phyloP scores from a whole-genome alignment of 345 rosid species.

The Capsella bursapastoris region DNA sequence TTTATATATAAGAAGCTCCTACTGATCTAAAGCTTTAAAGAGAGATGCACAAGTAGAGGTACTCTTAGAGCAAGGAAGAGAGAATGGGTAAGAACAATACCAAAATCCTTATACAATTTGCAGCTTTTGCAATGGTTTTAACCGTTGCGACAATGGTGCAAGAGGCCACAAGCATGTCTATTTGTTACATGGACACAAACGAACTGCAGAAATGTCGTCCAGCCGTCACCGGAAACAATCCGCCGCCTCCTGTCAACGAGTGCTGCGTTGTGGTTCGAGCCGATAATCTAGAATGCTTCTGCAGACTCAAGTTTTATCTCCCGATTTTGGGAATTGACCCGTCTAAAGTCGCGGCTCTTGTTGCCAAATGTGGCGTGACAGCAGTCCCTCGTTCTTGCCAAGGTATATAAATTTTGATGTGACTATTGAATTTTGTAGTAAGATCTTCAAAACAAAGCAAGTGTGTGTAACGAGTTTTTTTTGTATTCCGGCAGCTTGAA shows the following conservation, averaged over 20 bases:
- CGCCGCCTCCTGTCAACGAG: constrained; percentile 49
- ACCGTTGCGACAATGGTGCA: constrained; percentile 28
- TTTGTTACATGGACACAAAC: constrained; percentile 51
- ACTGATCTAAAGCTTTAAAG: neutral
- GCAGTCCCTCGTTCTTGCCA: constrained; percentile 48
- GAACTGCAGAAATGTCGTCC: constrained; percentile 51
- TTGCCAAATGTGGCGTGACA: constrained; percentile 50
- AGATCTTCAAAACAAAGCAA: constrained; percentile 21
- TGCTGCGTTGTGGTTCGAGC: constrained; percentile 52
- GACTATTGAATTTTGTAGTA: neutral
- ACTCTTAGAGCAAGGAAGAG: neutral
- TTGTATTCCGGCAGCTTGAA: constrained; percentile 33
- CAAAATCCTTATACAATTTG: constrained; percentile 25
- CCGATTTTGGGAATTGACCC: constrained; percentile 56
- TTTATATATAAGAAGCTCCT: constrained; percentile 23
- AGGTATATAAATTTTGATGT: constrained; percentile 23
- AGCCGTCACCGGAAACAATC: constrained; percentile 55
- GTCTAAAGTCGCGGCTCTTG: constrained; percentile 51
- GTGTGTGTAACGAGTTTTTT: neutral
- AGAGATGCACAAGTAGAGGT: neutral
- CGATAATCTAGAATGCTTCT: constrained; percentile 55
- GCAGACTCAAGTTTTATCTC: constrained; percentile 51
- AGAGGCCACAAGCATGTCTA: constrained; percentile 25
- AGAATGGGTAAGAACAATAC: constrained; percentile 31
- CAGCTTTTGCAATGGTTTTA: constrained; percentile 37